These are phyloP conservation scores for Collybiopsis luxurians DNA, from an alignment of 768 basidiomycete genomes.

Conservation along the genomic window DNA sequence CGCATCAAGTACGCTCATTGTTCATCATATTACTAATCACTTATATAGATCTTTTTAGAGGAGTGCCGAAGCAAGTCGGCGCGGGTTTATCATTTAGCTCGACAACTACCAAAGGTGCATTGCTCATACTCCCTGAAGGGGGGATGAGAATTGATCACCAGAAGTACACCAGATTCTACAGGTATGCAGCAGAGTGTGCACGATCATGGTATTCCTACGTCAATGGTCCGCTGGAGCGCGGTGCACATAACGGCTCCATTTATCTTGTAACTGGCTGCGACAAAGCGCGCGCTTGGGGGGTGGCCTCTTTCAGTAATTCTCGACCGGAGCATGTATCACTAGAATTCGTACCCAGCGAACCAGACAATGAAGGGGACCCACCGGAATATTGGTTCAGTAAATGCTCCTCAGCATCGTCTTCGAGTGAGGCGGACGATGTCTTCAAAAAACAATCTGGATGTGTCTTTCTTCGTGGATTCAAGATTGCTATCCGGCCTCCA, in stretches of 20 bases:
- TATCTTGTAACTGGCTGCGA: constrained; percentile 1
- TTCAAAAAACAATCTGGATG: background rate
- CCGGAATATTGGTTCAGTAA: background rate
- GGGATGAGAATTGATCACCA: background rate
- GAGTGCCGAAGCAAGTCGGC: background rate
- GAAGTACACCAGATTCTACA: background rate
- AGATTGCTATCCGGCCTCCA: background rate
- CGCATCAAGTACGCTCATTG: background rate
- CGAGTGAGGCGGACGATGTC: background rate
- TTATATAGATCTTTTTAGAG: background rate
- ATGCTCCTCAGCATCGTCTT: background rate
- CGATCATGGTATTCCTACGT: background rate
- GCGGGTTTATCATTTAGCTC: background rate
- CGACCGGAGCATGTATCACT: background rate
- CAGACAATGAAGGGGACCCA: background rate
- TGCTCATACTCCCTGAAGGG: background rate
- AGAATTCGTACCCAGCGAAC: background rate
- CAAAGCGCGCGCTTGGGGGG: background rate
- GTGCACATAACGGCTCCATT: background rate
- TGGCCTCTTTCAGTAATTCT: background rate
- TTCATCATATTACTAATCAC: background rate
- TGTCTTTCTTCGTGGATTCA: constrained; percentile 3
- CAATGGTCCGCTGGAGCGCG: background rate
- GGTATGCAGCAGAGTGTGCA: background rate
- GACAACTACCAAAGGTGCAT: background rate